Conservation (phyloP, 2,329 filamentous ascomycete species). For the Phialophora verrucosa region DNA sequence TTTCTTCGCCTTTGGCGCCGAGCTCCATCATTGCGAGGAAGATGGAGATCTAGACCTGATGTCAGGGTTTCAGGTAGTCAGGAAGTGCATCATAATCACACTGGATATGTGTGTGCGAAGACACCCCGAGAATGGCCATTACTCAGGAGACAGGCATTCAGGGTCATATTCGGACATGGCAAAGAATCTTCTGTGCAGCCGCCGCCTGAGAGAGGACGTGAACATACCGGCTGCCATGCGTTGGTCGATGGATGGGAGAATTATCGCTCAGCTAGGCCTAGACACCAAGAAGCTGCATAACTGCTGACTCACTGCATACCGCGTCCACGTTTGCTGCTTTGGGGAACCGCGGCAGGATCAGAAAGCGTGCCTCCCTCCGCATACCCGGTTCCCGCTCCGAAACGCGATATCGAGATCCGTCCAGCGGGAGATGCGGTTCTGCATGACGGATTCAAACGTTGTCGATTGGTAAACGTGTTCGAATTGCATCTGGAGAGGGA, state of each 20-base stretch:
- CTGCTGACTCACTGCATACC: constrained; percentile 3
- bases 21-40: background rate
- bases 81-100: background rate
- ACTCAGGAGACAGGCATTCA: background rate
- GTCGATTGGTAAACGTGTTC: background rate
- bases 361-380: background rate
- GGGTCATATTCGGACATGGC: background rate
- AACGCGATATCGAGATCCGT: background rate
- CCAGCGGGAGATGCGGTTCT: background rate
- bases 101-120: background rate
- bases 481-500: background rate
- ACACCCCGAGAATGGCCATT: background rate
- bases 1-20: constrained; percentile 3
- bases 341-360: constrained; percentile 3
- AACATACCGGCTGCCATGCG: background rate
- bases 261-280: constrained; percentile 2
- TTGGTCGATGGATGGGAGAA: background rate
- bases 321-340: background rate
- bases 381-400: background rate
- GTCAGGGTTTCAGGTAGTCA: background rate
- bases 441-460: background rate
- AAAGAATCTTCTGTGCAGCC: background rate
- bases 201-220: background rate
- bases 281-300: background rate
- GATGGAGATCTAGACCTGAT: background rate